Conservation (phyloP, 345 rosid species). For the Ceriops zippeliana region DNA sequence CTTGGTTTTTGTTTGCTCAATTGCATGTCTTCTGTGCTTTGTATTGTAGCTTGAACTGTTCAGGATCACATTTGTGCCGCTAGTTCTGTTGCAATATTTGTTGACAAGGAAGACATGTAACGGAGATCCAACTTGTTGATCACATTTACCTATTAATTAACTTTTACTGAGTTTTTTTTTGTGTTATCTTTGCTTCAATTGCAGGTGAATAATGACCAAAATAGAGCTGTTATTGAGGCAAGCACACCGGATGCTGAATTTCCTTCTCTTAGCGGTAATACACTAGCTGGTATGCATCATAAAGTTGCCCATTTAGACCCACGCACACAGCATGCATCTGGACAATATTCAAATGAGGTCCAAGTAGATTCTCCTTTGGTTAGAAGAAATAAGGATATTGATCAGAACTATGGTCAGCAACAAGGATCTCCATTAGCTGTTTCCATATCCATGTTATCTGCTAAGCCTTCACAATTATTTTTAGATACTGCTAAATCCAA, state of each 20-base stretch:
- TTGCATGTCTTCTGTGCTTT: not conserved
- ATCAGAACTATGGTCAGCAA: slow-evolving; percentile 22
- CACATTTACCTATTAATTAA: not conserved
- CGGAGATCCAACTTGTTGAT: not conserved
- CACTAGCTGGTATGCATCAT: slow-evolving; percentile 19
- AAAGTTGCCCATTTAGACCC: slow-evolving; percentile 21
- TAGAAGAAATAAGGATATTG: slow-evolving; percentile 15
- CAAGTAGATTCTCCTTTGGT: slow-evolving; percentile 17
- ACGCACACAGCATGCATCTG: slow-evolving; percentile 30
- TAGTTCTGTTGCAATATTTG: too few relatives aligned
- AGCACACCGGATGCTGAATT: slow-evolving; percentile 17
- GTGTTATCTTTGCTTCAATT: slow-evolving; percentile 5
- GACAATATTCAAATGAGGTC: slow-evolving; percentile 21
- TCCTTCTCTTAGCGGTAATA: slow-evolving; percentile 15
- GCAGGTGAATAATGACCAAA: slow-evolving; percentile 28
- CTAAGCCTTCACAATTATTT: slow-evolving; percentile 28
- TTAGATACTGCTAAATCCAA: slow-evolving; percentile 30
- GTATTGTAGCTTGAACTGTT: not conserved
- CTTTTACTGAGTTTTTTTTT: not conserved
- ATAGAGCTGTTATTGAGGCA: slow-evolving; percentile 12
- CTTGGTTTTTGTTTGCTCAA: not conserved
- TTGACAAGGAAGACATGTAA: too few relatives aligned
- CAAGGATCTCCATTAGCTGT: slow-evolving; percentile 31
- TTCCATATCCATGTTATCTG: slow-evolving; percentile 36
- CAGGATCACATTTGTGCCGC: not conserved